These are phyloP conservation scores for Penicillium macrosclerotiorum DNA, from an alignment of 495 filamentous ascomycete species.

Conservation along the genomic window DNA sequence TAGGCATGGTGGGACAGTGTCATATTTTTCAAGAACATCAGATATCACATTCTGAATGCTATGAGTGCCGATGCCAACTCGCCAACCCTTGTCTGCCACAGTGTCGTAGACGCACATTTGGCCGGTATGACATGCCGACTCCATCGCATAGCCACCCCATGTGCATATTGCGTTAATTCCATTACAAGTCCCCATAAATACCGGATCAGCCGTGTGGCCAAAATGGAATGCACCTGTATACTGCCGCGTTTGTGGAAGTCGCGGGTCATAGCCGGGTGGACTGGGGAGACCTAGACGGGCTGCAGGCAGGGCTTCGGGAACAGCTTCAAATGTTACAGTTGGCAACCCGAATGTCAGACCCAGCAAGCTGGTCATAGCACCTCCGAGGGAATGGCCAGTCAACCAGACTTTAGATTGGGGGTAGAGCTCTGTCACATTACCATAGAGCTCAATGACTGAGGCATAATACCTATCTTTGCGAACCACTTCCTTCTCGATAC, in stretches of 20 bases:
- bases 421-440: constrained; percentile 87
- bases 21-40: constrained; percentile 81
- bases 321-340: constrained; percentile 83
- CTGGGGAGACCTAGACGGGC: constrained; percentile 80
- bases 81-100: constrained; percentile 84
- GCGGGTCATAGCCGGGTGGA: constrained; percentile 72
- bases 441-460: constrained; percentile 80
- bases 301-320: constrained; percentile 85
- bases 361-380: constrained; percentile 78
- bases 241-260: constrained; percentile 64
- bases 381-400: constrained; percentile 86
- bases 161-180: constrained; percentile 83
- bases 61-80: constrained; percentile 81
- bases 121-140: constrained; percentile 87
- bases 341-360: constrained; percentile 89
- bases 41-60: constrained; percentile 80
- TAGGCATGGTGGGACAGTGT: constrained; percentile 72
- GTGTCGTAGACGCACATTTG: constrained; percentile 87
- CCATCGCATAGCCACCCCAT: constrained; percentile 91
- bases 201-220: constrained; percentile 91
- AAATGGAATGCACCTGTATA: constrained; percentile 87
- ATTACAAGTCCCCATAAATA: constrained; percentile 93
- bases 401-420: constrained; percentile 85
- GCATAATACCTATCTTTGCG: constrained; percentile 89
- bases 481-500: constrained; percentile 68